Base-by-base conservation (phyloP, 805 yeast genomes). In the Saccharomycopsis malanga region DNA sequence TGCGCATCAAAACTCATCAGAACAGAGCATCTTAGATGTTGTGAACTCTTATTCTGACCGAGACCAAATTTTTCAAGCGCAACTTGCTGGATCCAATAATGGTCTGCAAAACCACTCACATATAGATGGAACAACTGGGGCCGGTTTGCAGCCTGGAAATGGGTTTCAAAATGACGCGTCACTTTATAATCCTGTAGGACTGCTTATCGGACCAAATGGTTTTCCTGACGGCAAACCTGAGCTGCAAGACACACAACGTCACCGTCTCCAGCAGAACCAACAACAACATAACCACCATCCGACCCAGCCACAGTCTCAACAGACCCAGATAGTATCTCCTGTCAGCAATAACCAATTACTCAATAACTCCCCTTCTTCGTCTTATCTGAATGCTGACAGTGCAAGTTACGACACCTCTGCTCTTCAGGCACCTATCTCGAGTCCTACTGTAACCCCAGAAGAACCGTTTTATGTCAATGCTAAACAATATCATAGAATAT, bases 381-480 rank as follows among this genome's bases (percentile, higher is more conserved):
- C 18, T 7, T 12, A 7, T 32, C 17, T n/a, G 6, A n/a, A 9
- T 10, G 36, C 36, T 6, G 36, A 9, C 17, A n/a, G 6, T n/a
- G 17, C 9, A 7, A 6, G 18, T 12, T 32, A 32, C 17, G 17
- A 32, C 6, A n/a, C 36, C 17, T 6, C 9, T 14, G 17, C 6
- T n/a, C 36, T 32, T n/a, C 36, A 12, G 36, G 36, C 36, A n/a
- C 36, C 36, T 12, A 32, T 32, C 9, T 7, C 17, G 18, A 18
- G 18, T 10, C 17, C 36, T 32, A 18, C 36, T 32, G 23, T 36
- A 15, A 12, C 29, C 10, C 50, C 42, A 35, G 96, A 89, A 60
- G 96, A 91, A 64, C 98, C 98, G 1, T 88, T 88, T 60, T 93
- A 93, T 59, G 98, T 93, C 37, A 93, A 93, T 63, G 98, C 98